Evolutionary conservation across 1,284 basidiomycete genomes (phyloP).

Genomic region (Calocybe gambosa): DNA sequence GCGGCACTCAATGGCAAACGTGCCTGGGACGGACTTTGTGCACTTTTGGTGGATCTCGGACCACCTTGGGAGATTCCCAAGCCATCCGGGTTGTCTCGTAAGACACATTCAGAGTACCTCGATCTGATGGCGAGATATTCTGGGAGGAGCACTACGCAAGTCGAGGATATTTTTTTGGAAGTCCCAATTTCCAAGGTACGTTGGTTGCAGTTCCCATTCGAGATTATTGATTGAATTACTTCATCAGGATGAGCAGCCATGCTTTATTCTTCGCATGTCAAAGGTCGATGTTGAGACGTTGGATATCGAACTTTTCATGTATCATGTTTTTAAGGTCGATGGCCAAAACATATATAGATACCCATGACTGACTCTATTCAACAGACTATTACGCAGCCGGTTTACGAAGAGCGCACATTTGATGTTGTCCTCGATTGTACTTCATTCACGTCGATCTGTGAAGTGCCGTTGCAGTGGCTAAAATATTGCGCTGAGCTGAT

Average conservation of each 20-base stretch:
- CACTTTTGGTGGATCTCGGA: slow-evolving; percentile 71
- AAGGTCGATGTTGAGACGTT: slow-evolving; percentile 77
- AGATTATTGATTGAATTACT: slow-evolving; percentile 3
- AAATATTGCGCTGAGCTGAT: slow-evolving; percentile 77
- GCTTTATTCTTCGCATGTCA: slow-evolving; percentile 60
- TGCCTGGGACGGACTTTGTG: slow-evolving; percentile 73
- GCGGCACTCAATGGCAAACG: slow-evolving; percentile 60
- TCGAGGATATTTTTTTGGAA: slow-evolving; percentile 67
- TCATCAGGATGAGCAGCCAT: slow-evolving; percentile 42
- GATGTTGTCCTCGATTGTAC: slow-evolving; percentile 84
- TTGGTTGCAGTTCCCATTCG: not conserved
- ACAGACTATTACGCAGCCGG: slow-evolving; percentile 32
- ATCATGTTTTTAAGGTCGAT: slow-evolving; percentile 72
- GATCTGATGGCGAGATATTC: slow-evolving; percentile 68
- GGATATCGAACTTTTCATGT: slow-evolving; percentile 82
- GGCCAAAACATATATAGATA: not conserved
- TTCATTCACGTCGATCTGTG: slow-evolving; percentile 68
- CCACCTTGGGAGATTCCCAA: slow-evolving; percentile 62
- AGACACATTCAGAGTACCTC: slow-evolving; percentile 54
- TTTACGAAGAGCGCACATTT: slow-evolving; percentile 47
- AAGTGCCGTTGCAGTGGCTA: slow-evolving; percentile 78
- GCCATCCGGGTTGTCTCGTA: slow-evolving; percentile 42
- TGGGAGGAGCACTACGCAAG: slow-evolving; percentile 55
- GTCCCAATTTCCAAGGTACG: slow-evolving; percentile 45
- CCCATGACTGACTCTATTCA: not conserved